Evolutionary conservation across 2,329 filamentous ascomycete genomes (phyloP).

Genomic region (Phoma sp.): DNA sequence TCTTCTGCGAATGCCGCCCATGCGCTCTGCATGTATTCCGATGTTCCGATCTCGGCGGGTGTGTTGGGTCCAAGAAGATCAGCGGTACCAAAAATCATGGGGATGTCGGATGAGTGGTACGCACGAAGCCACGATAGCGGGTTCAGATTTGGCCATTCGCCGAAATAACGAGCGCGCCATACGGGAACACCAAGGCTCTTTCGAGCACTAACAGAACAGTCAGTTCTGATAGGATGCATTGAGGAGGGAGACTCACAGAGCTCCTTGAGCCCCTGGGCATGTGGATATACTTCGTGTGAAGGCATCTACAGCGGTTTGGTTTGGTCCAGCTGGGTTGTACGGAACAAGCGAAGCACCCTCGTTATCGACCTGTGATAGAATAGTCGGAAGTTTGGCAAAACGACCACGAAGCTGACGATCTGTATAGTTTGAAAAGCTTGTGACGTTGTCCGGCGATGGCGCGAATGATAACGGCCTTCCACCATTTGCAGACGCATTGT

Average conservation of each 20-base stretch:
- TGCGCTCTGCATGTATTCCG: constrained; percentile 40
- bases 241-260: constrained; percentile 12
- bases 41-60: constrained; percentile 32
- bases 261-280: constrained; percentile 23
- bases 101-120: constrained; percentile 33
- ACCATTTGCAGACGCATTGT: constrained; percentile 29
- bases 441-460: constrained; percentile 30
- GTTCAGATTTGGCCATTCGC: constrained; percentile 29
- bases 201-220: constrained; percentile 13
- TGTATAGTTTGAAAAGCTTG: constrained; percentile 34
- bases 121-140: constrained; percentile 29
- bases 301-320: constrained; percentile 28
- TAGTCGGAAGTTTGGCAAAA: constrained; percentile 26
- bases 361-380: constrained; percentile 23
- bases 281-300: constrained; percentile 24
- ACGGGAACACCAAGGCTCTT: constrained; percentile 22
- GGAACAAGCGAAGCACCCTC: constrained; percentile 24
- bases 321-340: constrained; percentile 20
- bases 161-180: constrained; percentile 29
- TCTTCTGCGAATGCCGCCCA: constrained; percentile 41
- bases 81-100: constrained; percentile 35
- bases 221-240: not conserved
- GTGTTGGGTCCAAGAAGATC: constrained; percentile 24
- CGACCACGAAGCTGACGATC: constrained; percentile 24
- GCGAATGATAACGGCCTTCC: constrained; percentile 32